Base-by-base conservation (phyloP, 495 filamentous ascomycete genomes). In the Penicillium soppii region DNA sequence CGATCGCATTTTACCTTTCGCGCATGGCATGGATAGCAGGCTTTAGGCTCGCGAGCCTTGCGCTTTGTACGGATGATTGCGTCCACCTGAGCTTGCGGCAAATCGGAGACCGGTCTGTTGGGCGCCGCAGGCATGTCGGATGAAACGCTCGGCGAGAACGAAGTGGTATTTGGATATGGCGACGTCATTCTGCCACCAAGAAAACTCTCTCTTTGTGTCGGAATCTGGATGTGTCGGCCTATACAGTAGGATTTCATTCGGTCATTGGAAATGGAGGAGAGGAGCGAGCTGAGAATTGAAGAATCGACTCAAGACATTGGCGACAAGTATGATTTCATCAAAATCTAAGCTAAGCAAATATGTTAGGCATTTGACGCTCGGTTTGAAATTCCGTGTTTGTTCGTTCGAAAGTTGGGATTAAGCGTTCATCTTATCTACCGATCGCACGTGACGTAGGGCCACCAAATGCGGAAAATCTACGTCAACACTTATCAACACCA, bases 1-100 rank as follows among this genome's bases (percentile, higher is more conserved):
- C 86, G 85, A 66, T 88, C 84, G 60, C 86, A 89, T 70, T 86
- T 88, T 35, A 88, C 86, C 57, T 89, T 89, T 19, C 86, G 75
- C 64, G 85, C 83, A 53, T 86, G 75, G 65, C 86, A 88, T 23
- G 86, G 85, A 72, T 86, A 89, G 65, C 86, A 89, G 29, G 86
- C 85, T 52, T 75, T 75, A 5, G 74, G 74, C 41, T 74, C 70
- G 13, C 74, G 72, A 20, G 71, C 72, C 50, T 76, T 76, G 43
- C 72, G 68, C 56, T 78, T 78, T 26, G 72, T 72, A 41, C 74
- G 70, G 47, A 78, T 78, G 23, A 78, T 78, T 30, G 74, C 74
- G 48, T 78, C 74, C 41, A 78, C 70, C 52, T 78, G 70, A 26
- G 69, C 59, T 53, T 74, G 74, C 21, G 73, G 70, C 16, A 76